A percentile compares a stretch with the other conserved stretches of the same genome.
Conservation (phyloP, 768 basidiomycete genomes). For the Cubamyces sp. region DNA sequence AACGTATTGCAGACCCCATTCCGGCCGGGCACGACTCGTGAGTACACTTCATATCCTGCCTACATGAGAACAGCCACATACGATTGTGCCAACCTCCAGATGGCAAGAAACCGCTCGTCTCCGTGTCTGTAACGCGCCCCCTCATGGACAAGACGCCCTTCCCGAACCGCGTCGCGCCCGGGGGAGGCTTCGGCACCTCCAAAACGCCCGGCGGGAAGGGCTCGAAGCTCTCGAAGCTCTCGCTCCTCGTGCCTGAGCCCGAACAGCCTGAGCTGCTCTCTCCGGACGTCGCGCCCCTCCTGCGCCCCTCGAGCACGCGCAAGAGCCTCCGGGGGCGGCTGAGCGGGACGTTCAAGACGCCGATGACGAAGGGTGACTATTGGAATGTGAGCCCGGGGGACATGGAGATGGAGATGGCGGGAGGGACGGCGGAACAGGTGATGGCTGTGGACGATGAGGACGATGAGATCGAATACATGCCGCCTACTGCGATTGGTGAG, state of each 20-base stretch:
- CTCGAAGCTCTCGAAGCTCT: conserved; percentile 42
- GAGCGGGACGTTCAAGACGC: conserved; percentile 64
- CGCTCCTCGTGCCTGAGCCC: conserved; percentile 33
- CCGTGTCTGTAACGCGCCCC: conserved; percentile 44
- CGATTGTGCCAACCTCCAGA: conserved; percentile 7
- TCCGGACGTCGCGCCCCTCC: conserved; percentile 39
- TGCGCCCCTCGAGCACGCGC: conserved; percentile 70
- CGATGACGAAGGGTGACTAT: conserved; percentile 62
- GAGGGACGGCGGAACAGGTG: conserved; percentile 29
- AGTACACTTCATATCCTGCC: background rate
- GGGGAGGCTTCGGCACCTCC: conserved; percentile 40
- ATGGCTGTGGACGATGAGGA: conserved; percentile 36
- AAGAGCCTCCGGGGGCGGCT: conserved; percentile 63
- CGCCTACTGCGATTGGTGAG: conserved; percentile 54
- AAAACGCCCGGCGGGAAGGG: conserved; percentile 36
- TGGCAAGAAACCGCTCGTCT: conserved; percentile 32
- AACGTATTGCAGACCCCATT: conserved; percentile 41
- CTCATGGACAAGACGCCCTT: conserved; percentile 79
- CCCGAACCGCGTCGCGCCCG: conserved; percentile 53
- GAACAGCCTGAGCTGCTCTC: conserved; percentile 36
- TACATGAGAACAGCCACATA: background rate
- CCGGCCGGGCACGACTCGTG: conserved; percentile 36
- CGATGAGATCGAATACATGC: conserved; percentile 60
- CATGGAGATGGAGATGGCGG: conserved; percentile 35
- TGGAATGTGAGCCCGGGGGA: conserved; percentile 77